Conservation (phyloP, 495 filamentous ascomycete species). For the Aspergillus affinis region DNA sequence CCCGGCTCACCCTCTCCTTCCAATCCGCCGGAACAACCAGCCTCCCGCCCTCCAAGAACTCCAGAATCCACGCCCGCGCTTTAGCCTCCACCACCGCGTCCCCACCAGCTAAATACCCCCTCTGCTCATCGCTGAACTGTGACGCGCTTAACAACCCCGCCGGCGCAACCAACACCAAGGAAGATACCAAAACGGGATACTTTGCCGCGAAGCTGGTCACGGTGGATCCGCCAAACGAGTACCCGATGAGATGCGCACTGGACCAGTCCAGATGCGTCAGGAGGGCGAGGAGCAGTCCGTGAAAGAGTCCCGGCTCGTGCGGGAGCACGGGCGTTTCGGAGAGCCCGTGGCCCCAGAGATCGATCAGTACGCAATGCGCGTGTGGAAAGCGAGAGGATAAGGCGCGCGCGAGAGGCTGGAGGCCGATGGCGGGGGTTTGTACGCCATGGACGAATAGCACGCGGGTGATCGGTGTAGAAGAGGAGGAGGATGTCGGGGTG, state of each 20-base stretch:
- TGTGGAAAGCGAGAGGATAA: conserved; percentile 30
- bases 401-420: conserved; percentile 31
- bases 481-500: conserved; percentile 7
- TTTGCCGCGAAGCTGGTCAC: conserved; percentile 28
- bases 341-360: conserved; percentile 41
- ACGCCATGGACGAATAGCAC: conserved; percentile 37
- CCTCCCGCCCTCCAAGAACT: conserved; percentile 36
- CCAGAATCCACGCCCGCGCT: conserved; percentile 33
- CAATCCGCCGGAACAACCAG: conserved; percentile 41
- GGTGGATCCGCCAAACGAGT: conserved; percentile 39
- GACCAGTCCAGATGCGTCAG: conserved; percentile 28
- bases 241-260: conserved; percentile 36
- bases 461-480: conserved; percentile 13
- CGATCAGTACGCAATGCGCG: conserved; percentile 34
- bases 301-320: conserved; percentile 31
- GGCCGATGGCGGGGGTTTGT: conserved; percentile 37
- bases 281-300: conserved; percentile 23
- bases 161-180: conserved; percentile 36
- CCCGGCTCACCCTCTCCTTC: conserved; percentile 39
- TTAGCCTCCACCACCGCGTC: conserved; percentile 24
- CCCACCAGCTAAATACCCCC: conserved; percentile 26
- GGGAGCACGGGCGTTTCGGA: conserved; percentile 31
- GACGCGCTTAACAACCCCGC: conserved; percentile 27
- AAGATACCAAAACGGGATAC: conserved; percentile 24
- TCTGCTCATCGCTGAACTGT: conserved; percentile 20